A percentile compares a stretch with the other conserved stretches of the same genome.
phyloP scores from a whole-genome alignment of 192 early-diverging fungal genomes.

The Spizellomyces sp. region DNA sequence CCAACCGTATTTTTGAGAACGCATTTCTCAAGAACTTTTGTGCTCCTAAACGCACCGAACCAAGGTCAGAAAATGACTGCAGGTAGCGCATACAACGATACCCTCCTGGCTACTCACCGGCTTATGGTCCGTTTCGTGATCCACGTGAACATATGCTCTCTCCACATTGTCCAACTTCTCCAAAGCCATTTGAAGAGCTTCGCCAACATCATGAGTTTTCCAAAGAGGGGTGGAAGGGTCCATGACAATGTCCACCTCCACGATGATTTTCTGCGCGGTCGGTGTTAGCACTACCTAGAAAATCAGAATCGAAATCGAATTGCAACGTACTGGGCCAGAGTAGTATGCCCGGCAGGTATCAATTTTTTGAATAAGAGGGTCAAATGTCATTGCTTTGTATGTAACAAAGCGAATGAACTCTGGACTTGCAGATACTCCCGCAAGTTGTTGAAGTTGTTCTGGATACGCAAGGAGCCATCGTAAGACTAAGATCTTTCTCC shows the following conservation, averaged over 20 bases:
- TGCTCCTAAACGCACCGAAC: too few species aligned
- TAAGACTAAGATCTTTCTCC: background rate
- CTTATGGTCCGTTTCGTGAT: slow-evolving; percentile 85
- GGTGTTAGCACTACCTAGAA: background rate
- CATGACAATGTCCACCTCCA: slow-evolving; percentile 95
- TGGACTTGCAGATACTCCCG: slow-evolving; percentile 75
- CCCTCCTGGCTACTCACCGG: slow-evolving; percentile 50
- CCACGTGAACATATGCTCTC: slow-evolving; percentile 90
- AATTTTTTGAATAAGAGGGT: slow-evolving; percentile 38
- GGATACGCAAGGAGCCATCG: background rate
- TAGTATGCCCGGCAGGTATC: slow-evolving; percentile 77
- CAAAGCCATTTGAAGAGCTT: slow-evolving; percentile 83
- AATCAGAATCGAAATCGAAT: background rate
- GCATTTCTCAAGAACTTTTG: too few species aligned
- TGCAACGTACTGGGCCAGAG: slow-evolving; percentile 67
- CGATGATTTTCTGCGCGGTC: slow-evolving; percentile 66
- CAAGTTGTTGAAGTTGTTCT: slow-evolving; percentile 69
- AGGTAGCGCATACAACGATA: too few species aligned
- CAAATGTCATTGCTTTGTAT: slow-evolving; percentile 68
- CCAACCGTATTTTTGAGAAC: too few species aligned
- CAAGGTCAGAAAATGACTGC: too few species aligned
- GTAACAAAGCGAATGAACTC: slow-evolving; percentile 78
- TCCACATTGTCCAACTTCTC: slow-evolving; percentile 85
- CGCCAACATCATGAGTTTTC: slow-evolving; percentile 88
- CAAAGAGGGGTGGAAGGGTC: slow-evolving; percentile 76